Evolutionary conservation across 2,329 filamentous ascomycete species (phyloP).

Genomic region (Teratosphaeria destructans): DNA sequence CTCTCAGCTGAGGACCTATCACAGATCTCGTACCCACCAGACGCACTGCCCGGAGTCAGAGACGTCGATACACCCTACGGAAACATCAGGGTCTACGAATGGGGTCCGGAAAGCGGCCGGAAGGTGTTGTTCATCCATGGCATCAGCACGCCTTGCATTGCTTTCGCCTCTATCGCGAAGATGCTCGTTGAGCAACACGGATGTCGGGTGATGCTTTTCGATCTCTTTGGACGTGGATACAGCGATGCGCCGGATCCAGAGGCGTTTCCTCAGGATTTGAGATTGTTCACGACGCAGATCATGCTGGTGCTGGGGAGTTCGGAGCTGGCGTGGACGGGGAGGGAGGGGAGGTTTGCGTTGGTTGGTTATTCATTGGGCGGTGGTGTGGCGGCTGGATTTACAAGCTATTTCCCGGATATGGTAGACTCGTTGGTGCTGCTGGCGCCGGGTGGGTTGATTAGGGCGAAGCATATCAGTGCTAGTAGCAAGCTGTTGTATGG

Average conservation of each 20-base stretch:
- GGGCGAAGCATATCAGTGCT: slow-evolving; percentile 51
- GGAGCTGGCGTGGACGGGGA: slow-evolving; percentile 55
- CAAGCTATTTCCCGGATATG: slow-evolving; percentile 56
- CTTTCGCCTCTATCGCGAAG: slow-evolving; percentile 56
- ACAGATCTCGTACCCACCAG: slow-evolving; percentile 51
- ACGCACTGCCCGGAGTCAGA: slow-evolving; percentile 58
- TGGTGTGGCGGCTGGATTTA: slow-evolving; percentile 60
- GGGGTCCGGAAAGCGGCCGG: slow-evolving; percentile 59
- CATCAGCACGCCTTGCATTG: slow-evolving; percentile 66
- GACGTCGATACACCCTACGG: slow-evolving; percentile 63
- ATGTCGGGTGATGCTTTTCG: slow-evolving; percentile 70
- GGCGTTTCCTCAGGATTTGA: slow-evolving; percentile 60
- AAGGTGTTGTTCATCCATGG: slow-evolving; percentile 71
- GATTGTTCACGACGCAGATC: slow-evolving; percentile 63
- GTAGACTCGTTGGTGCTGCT: slow-evolving; percentile 63
- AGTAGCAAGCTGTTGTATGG: slow-evolving; percentile 55
- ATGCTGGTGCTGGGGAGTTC: slow-evolving; percentile 62
- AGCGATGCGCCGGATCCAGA: slow-evolving; percentile 59
- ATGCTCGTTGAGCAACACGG: slow-evolving; percentile 52
- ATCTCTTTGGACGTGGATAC: slow-evolving; percentile 68
- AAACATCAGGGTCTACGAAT: slow-evolving; percentile 65
- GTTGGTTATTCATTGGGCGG: slow-evolving; percentile 75
- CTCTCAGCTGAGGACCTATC: slow-evolving; percentile 11
- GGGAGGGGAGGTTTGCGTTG: slow-evolving; percentile 50
- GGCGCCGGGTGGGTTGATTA: slow-evolving; percentile 67